Percentiles rank a stretch among this genome's conserved stretches.
These are phyloP conservation scores for Cymbopogon citratus DNA, from an alignment of 176 grass and related monocot genomes.

Conservation along the genomic window DNA sequence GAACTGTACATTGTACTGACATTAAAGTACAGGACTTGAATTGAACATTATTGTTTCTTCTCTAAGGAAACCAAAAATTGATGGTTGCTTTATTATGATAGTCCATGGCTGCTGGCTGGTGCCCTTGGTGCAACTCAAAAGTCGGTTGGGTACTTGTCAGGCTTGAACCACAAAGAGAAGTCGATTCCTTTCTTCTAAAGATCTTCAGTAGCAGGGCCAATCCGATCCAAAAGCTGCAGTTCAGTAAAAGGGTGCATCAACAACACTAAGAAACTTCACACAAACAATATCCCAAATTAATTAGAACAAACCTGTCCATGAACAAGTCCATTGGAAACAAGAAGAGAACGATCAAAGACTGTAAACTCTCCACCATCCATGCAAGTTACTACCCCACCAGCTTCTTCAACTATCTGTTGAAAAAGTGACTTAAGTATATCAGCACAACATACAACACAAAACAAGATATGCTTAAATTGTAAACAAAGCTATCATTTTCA, in stretches of 20 bases:
- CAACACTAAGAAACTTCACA: background rate
- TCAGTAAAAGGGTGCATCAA: slow-evolving; percentile 13
- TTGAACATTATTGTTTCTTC: background rate
- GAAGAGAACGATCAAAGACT: slow-evolving; percentile 91
- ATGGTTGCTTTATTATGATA: background rate
- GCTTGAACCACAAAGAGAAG: slow-evolving; percentile 95
- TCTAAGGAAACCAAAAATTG: background rate
- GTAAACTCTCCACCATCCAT: slow-evolving; percentile 92
- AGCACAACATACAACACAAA: background rate
- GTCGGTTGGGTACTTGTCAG: slow-evolving; percentile 63
- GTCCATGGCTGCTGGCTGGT: background rate
- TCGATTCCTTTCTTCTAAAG: slow-evolving; percentile 93
- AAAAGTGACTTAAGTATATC: background rate
- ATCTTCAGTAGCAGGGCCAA: slow-evolving; percentile 74
- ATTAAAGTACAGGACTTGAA: background rate
- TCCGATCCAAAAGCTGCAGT: slow-evolving; percentile 83
- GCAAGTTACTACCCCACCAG: slow-evolving; percentile 75
- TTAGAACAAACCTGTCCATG: slow-evolving; percentile 63
- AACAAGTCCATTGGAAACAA: slow-evolving; percentile 74
- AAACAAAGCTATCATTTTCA: background rate
- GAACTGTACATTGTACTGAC: slow-evolving; percentile 12
- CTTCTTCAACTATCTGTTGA: slow-evolving; percentile 91
- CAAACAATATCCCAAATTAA: slow-evolving; percentile 1
- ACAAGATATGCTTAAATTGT: background rate
- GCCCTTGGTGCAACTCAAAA: slow-evolving; percentile 41